Evolutionary conservation across 768 basidiomycete species (phyloP), one percentile per base, ranked within the genome.

Genomic region (Podaxis sp.): DNA sequence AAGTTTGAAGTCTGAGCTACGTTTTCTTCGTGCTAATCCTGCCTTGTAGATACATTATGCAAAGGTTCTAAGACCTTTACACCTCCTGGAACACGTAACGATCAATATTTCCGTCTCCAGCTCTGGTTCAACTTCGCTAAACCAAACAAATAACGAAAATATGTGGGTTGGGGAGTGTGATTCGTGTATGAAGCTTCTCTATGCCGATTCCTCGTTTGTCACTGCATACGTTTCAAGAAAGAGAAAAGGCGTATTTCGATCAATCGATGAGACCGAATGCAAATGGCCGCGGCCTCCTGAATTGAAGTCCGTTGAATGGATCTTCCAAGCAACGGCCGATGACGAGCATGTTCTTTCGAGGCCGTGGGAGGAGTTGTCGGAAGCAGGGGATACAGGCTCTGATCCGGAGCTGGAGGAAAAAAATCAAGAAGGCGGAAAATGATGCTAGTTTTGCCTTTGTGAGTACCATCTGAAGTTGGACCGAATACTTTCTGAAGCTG

Each of bases 111-210:
- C 33, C 25, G 52, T n/a, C 5, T 37, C 17, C 27, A 29, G 49
- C 38, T 40, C 37, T 2, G 58, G 58, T n/a, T 24, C 12, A 15
- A 51, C 41, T 7, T 50, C 37, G 13, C 5, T 59, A 22, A 49
- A 22, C 22, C 15, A 63, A 40, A 24, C 38, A 7, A 17, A 7
- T 2, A 59, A 64, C 22, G 19, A 41, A 4, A 22, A 33, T 38
- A 36, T 57, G 25, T 64, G 63, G 63, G 27, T 41, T 25, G 63
- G 63, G 29, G 57, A 64, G 22, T 64, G 63, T 37, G 43, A 64
- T 22, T 17, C 24, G 8, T 63, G 63, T 25, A 51, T 54, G 4
- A 38, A 13, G 40, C 38, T 63, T 24, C 36, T 63, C 27, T 37
- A 40, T 41, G 19, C 46, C 13, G 36, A 57, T 25, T 40, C 5